Base-by-base conservation (phyloP, 2,329 filamentous ascomycete genomes). In the Calonectria hongkongensis region DNA sequence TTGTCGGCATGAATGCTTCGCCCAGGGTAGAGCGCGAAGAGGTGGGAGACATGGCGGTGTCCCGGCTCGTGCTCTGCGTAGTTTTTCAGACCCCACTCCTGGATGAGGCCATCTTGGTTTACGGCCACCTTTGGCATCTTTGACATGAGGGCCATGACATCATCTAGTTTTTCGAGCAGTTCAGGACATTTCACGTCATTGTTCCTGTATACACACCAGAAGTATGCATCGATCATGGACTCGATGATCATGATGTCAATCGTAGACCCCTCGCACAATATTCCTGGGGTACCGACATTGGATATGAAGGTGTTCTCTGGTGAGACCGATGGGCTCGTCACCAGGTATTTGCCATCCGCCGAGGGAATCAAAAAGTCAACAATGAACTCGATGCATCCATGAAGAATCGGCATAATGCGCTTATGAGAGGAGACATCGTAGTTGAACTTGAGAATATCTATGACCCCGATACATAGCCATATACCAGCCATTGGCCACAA, bases 21-120 rank as follows among this genome's bases (percentile, higher is more conserved):
- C 0, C 86, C 87, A 0, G 88, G 88, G 66, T 86, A 86, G 3
- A 90, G 82, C 0, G 84, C 87, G 72, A 86, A 89, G 0, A 89
- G 81, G 70, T 88, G 88, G 0, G 87, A 89, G 4, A 89, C 83
- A 63, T 89, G 88, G 0, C 88, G 84, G 71, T 90, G 88, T 0
- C 87, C 87, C 0, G 85, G 86, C 60, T 89, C 88, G 4, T 83
- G 79, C 72, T 83, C 86, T 12, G 77, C 73, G 50, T 85, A 83
- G 8, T 87, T 79, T 16, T 81, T 76, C 12, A 79, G 8, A 0
- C 79, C 79, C 85, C 85, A 87, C 79, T 87, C 86, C 28, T 85
- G 84, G 13, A 87, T 82, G 13, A 80, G 51, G 2, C 78, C 73
- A 12, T 73, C 48, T 2, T 64, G 28, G n/a, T 78, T 75, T 12